Evolutionary conservation across 441 rosid genomes (phyloP).

Genomic region (Corymbia citriodora): DNA sequence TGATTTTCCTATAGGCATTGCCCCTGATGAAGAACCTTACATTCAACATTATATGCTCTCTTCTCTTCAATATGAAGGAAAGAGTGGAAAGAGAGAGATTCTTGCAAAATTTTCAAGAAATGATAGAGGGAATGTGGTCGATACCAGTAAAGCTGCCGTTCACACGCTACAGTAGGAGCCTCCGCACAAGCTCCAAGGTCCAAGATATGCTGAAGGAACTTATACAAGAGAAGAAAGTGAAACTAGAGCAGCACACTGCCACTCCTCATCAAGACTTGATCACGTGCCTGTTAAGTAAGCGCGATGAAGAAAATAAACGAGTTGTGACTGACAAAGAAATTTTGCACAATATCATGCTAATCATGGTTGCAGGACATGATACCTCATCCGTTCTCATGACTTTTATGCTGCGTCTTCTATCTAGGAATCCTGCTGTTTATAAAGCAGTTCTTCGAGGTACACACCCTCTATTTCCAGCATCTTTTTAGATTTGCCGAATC

Average conservation of each 20-base stretch:
- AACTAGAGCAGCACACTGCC: background rate
- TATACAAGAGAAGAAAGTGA: background rate
- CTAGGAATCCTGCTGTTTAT: conserved; percentile 6
- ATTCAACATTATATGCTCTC: conserved; percentile 44
- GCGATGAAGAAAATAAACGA: background rate
- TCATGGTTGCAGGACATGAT: conserved; percentile 26
- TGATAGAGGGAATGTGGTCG: conserved; percentile 49
- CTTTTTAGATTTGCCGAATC: background rate
- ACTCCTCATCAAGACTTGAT: conserved; percentile 21
- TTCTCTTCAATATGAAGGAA: conserved; percentile 35
- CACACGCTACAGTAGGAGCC: conserved; percentile 37
- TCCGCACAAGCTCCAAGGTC: conserved; percentile 18
- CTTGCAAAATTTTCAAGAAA: conserved; percentile 19
- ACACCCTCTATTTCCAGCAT: background rate
- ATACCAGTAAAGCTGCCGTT: conserved; percentile 44
- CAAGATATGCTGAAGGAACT: background rate
- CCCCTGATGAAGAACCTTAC: conserved; percentile 32
- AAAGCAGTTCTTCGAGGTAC: conserved; percentile 11
- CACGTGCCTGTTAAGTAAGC: conserved; percentile 15
- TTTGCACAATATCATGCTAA: background rate
- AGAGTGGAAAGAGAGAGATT: conserved; percentile 24
- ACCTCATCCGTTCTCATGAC: conserved; percentile 18
- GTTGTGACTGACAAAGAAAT: conserved; percentile 16
- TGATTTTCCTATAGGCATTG: conserved; percentile 15
- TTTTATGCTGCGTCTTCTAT: conserved; percentile 11